A percentile compares a stretch with the other conserved stretches of the same genome.
Conservation (phyloP, 2,329 filamentous ascomycete genomes). For the Epichloe typhina region DNA sequence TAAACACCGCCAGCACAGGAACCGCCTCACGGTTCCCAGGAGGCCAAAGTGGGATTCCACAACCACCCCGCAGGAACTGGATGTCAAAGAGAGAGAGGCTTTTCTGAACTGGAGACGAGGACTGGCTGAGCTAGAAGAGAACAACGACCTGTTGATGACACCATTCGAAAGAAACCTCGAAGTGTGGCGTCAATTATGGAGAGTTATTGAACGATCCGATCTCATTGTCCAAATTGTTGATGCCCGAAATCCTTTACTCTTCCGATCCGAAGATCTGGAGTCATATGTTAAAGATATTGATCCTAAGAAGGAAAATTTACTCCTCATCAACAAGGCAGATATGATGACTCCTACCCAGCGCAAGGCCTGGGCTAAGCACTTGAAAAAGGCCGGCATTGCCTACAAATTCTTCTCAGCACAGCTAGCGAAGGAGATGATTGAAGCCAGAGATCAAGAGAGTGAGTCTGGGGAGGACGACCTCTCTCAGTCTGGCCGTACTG, state of each 20-base stretch:
- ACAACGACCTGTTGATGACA: conserved; percentile 89
- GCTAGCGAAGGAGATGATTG: conserved; percentile 79
- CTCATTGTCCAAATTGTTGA: conserved; percentile 97
- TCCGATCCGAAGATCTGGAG: conserved; percentile 88
- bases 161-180: conserved; percentile 96
- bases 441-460: conserved; percentile 48
- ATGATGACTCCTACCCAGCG: conserved; percentile 91
- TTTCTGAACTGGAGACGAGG: conserved; percentile 83
- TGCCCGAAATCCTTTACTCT: conserved; percentile 85
- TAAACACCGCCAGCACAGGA: conserved; percentile 73
- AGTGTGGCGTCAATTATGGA: conserved; percentile 95
- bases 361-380: conserved; percentile 72
- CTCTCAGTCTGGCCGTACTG: conserved; percentile 13
- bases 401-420: conserved; percentile 96
- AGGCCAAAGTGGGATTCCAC: conserved; percentile 77
- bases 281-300: conserved; percentile 90
- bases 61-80: conserved; percentile 74
- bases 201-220: conserved; percentile 93
- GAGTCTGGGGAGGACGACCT: conserved; percentile 28
- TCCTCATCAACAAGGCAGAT: conserved; percentile 96
- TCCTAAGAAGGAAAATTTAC: conserved; percentile 71
- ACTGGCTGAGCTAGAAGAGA: conserved; percentile 84
- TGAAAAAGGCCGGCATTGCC: conserved; percentile 65
- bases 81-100: conserved; percentile 63
- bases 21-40: conserved; percentile 73